Base-by-base conservation (phyloP, 2,329 filamentous ascomycete species). In the Fusarium begoniae region DNA sequence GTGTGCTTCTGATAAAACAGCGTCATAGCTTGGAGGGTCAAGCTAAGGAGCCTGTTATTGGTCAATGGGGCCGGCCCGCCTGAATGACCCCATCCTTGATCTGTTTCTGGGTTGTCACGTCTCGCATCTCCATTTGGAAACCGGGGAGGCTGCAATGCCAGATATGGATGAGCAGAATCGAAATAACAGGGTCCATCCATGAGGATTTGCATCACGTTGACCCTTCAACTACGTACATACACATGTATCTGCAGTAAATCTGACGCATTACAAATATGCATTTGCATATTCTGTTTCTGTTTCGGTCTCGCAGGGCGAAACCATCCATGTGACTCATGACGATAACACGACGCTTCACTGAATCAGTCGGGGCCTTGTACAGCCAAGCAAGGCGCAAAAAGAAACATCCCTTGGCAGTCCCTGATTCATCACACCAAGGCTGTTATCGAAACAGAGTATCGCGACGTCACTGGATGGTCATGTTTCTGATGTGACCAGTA, bases 91-190 rank as follows among this genome's bases (percentile, higher is more conserved):
- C 58, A 43, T 62, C 30, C 60, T 41, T 63, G 72, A 75, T 75
- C 71, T 74, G 72, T 55, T 54, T 26, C 72, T 72, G 55, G 71
- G 71, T 62, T 72, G 68, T 72, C 55, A 53, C 54, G 57, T 72
- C 68, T 74, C 45, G 67, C 40, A 69, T 74, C 67, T 72, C 45
- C 54, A 69, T 74, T 72, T 50, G 71, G 71, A 74, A 73, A 71
- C 38, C 26, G 63, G 57, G 47, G 69, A 67, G 70, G 48, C 44
- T 57, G 53, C 70, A 62, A 35, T 65, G 38, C 66, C 54, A 65
- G 44, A 73, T 67, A 59, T 63, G 70, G 71, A 61, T 58, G 60
- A 66, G 44, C 53, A 74, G 53, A 55, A 58, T 62, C 28, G 58
- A 44, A 28, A 51, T 40, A 59, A 61, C 72, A 66, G 50, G 68